Evolutionary conservation across 1,139 yeast species (phyloP).

Genomic region (Magnusiomyces sp.): DNA sequence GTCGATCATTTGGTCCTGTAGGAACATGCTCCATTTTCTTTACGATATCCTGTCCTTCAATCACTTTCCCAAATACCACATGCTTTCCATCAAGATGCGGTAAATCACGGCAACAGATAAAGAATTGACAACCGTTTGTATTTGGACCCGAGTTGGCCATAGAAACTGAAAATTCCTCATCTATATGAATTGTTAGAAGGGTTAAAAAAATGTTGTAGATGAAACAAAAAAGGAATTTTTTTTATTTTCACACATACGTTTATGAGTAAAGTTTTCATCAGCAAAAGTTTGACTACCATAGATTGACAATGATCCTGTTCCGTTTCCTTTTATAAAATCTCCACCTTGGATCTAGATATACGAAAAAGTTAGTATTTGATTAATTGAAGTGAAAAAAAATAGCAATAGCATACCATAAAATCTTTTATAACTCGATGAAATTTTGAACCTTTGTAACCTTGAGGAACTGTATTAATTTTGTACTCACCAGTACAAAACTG

Average conservation of each 20-base stretch:
- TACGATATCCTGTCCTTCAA: conserved; percentile 54
- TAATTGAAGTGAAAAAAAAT: neutral
- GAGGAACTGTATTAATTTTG: conserved; percentile 37
- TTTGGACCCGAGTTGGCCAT: conserved; percentile 42
- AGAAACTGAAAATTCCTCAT: conserved; percentile 35
- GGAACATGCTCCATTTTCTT: conserved; percentile 61
- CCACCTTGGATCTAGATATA: conserved; percentile 34
- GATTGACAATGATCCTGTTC: conserved; percentile 38
- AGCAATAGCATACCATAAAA: conserved; percentile 47
- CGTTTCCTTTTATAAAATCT: conserved; percentile 38
- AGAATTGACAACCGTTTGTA: conserved; percentile 38
- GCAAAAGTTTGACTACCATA: conserved; percentile 62
- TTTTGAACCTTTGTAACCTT: conserved; percentile 61
- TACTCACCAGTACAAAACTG: conserved; percentile 51
- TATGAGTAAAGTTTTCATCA: conserved; percentile 67
- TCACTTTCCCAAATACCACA: conserved; percentile 36
- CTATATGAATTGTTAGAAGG: conserved; percentile 21
- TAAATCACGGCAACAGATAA: conserved; percentile 28
- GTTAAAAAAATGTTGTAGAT: neutral
- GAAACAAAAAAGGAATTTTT: conserved; percentile 4
- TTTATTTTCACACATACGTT: conserved; percentile 41
- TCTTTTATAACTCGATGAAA: conserved; percentile 76
- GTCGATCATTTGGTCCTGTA: conserved; percentile 57
- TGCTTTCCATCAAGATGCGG: conserved; percentile 34
- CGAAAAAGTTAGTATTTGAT: neutral